Percentiles rank a stretch among this genome's conserved stretches.
These are phyloP conservation scores for Erodium chrysanthum DNA, from an alignment of 441 rosid species.

Conservation along the genomic window DNA sequence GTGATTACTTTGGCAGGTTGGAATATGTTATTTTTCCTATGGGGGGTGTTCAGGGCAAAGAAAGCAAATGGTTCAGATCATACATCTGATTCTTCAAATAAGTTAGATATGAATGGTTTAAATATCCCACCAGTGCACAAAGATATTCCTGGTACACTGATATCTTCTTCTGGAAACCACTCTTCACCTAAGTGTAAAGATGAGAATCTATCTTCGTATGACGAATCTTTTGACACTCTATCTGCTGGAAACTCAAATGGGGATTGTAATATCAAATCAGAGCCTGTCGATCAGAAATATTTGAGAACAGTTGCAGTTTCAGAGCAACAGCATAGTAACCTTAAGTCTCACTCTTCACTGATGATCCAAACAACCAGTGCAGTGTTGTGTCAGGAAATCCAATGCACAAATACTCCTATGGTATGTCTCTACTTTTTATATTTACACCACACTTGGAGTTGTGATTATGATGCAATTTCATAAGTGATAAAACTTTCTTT, in stretches of 20 bases:
- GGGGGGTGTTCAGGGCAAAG: constrained; percentile 89
- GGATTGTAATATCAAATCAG: not conserved
- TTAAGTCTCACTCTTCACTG: constrained; percentile 20
- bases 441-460: not conserved
- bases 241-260: constrained; percentile 2
- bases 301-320: constrained; percentile 18
- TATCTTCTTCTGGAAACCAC: constrained; percentile 20
- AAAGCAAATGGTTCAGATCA: constrained; percentile 29
- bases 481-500: not conserved
- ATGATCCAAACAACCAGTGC: constrained; percentile 18
- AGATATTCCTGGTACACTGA: constrained; percentile 18
- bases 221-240: constrained; percentile 22
- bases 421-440: constrained; percentile 17
- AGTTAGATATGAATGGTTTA: constrained; percentile 27
- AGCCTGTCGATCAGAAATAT: constrained; percentile 15
- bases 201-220: constrained; percentile 27
- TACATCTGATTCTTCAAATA: constrained; percentile 25
- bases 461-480: not conserved
- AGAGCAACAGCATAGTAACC: constrained; percentile 22
- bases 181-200: constrained; percentile 28
- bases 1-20: constrained; percentile 46
- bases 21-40: constrained; percentile 76
- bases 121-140: constrained; percentile 25
- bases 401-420: constrained; percentile 21
- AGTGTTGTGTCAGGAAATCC: constrained; percentile 26